Conservation (phyloP, 768 basidiomycete species). For the Agaricus subrufescens region DNA sequence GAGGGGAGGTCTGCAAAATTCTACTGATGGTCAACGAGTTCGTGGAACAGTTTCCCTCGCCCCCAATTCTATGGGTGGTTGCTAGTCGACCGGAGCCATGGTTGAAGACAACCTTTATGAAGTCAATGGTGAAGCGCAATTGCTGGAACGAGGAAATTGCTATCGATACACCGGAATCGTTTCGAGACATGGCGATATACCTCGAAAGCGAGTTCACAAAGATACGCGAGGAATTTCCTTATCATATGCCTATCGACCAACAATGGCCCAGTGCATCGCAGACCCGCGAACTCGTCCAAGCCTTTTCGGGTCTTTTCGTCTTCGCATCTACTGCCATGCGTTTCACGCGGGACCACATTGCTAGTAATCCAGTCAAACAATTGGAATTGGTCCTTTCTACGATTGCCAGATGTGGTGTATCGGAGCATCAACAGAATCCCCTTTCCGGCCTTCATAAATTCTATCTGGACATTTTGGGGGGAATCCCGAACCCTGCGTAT, state of each 20-base stretch:
- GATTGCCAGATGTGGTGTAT: not conserved
- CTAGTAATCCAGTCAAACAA: not conserved
- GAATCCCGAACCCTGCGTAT: not conserved
- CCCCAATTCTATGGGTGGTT: conserved; percentile 4
- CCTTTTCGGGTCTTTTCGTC: conserved; percentile 1
- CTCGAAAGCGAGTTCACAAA: not conserved
- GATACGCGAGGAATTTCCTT: not conserved
- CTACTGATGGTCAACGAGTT: conserved; percentile 1
- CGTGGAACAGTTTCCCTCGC: not conserved
- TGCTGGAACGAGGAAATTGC: not conserved
- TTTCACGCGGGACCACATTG: not conserved
- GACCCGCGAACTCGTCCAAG: not conserved
- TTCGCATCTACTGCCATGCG: not conserved
- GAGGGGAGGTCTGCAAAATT: not conserved
- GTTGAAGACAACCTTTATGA: not conserved
- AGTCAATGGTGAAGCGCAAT: not conserved
- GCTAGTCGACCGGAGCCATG: not conserved
- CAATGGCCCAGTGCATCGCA: not conserved
- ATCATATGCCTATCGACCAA: not conserved
- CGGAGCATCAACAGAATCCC: not conserved
- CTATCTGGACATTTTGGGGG: not conserved
- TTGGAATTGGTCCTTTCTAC: not conserved
- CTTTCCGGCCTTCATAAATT: not conserved
- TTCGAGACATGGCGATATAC: not conserved
- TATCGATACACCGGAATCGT: not conserved